Base-by-base conservation (phyloP, 768 basidiomycete species). In the Lactarius vividus region DNA sequence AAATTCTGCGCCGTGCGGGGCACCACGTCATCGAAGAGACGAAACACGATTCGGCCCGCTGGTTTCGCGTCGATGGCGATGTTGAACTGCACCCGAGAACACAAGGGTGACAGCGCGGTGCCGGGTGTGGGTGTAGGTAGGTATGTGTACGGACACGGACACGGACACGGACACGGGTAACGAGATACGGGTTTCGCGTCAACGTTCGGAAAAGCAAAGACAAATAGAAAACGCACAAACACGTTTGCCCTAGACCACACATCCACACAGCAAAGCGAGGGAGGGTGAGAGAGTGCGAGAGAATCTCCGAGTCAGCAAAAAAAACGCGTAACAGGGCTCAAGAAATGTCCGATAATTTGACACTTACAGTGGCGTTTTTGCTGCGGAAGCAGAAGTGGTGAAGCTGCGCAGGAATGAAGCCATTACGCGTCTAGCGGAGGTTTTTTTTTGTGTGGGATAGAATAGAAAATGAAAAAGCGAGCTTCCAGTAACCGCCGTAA, bases 1-100 rank as follows among this genome's bases (percentile, higher is more conserved):
- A 94, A 95, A 80, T 94, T 94, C 58, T 77, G 78, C 3, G 89
- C 76, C 13, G 94, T 95, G 76, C 83, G 85, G 61, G 94, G 94
- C n/a, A 92, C 91, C 20, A 84, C 80, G 62, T 88, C 84, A 76
- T 94, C 91, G 77, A 83, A 93, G 52, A 96, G 84, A 76, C 89
- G 86, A 84, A 96, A 92, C 31, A 88, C 82, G 70, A 96, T 85
- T 54, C 89, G 86, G 28, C 91, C 91, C 0, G 83, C 78, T 4
- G 86, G 83, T 56, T 81, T 73, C 18, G 77, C 76, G 75, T 85
- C 81, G 74, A 94, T 88, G 2, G 81, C 76, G 65, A 91, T 73
- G 62, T 89, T 84, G 68, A 90, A 89, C 88, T 89, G 61, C 23
- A 53, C 11, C 13, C 46, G 3, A 0, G 2, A 16, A 23, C n/a